A percentile compares a stretch with the other conserved stretches of the same genome.
Evolutionary conservation across 192 early-diverging fungal species (phyloP).

Genomic region (Linnemannia zychae): DNA sequence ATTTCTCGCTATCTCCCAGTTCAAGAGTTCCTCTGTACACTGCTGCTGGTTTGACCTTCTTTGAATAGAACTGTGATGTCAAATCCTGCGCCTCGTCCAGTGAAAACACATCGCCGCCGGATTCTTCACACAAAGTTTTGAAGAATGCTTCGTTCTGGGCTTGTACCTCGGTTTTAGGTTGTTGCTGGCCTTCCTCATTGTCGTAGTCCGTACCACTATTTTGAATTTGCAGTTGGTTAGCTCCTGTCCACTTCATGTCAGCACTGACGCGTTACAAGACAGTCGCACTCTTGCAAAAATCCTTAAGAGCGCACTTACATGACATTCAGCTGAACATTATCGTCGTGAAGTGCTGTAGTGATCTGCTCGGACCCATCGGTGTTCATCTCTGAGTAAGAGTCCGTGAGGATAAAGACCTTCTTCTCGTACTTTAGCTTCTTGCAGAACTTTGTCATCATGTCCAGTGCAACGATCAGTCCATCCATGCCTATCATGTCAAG

Average conservation of each 20-base stretch:
- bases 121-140: constrained; percentile 48
- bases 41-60: constrained; percentile 68
- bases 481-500: constrained; percentile 70
- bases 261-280: not conserved
- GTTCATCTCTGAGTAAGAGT: constrained; percentile 67
- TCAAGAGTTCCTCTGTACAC: constrained; percentile 65
- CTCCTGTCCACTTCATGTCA: not conserved
- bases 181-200: constrained; percentile 11
- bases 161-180: constrained; percentile 34
- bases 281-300: not conserved
- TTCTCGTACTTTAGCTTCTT: constrained; percentile 75
- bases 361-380: constrained; percentile 57
- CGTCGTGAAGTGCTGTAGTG: constrained; percentile 24
- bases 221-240: constrained; percentile 15
- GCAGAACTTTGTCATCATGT: constrained; percentile 68
- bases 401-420: constrained; percentile 75
- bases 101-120: constrained; percentile 50
- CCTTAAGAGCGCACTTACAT: constrained; percentile 62
- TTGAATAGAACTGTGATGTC: constrained; percentile 62
- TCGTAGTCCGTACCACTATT: constrained; percentile 63
- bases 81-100: constrained; percentile 66
- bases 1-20: constrained; percentile 64
- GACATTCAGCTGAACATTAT: constrained; percentile 58
- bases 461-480: constrained; percentile 70
- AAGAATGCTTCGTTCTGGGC: constrained; percentile 68